Evolutionary conservation across 208 protist genomes (phyloP).

Genomic region (Trypanosoma grayi): DNA sequence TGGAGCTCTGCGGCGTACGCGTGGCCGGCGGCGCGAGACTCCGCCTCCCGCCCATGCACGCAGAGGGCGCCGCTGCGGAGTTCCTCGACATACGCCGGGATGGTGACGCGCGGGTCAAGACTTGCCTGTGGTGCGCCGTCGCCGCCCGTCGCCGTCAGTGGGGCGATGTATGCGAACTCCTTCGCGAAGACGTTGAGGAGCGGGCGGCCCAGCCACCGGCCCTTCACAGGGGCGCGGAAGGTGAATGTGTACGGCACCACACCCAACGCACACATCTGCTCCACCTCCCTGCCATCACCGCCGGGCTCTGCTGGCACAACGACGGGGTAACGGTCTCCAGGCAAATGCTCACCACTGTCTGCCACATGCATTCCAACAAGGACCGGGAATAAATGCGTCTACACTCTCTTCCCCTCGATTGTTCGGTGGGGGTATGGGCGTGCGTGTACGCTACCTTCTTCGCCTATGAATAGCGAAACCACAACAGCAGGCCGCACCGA

Average conservation of each 20-base stretch:
- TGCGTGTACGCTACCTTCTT: too few relatives aligned
- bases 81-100: slow-evolving; percentile 74
- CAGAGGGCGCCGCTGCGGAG: slow-evolving; percentile 53
- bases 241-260: slow-evolving; percentile 83
- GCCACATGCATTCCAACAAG: neutral
- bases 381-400: neutral
- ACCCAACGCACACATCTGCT: slow-evolving; percentile 22
- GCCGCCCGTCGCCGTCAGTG: neutral
- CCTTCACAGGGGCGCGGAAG: slow-evolving; percentile 86
- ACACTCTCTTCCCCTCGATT: neutral
- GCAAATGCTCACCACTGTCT: neutral
- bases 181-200: slow-evolving; percentile 78
- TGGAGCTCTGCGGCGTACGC: slow-evolving; percentile 39
- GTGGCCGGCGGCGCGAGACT: slow-evolving; percentile 53
- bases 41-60: slow-evolving; percentile 66
- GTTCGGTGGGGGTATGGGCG: too few relatives aligned
- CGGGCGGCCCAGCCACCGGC: slow-evolving; percentile 84
- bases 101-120: slow-evolving; percentile 41
- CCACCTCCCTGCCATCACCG: neutral
- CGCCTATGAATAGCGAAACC: neutral
- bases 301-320: neutral
- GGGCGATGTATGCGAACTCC: slow-evolving; percentile 85
- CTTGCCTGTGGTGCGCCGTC: slow-evolving; percentile 12
- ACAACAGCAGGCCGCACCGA: slow-evolving; percentile 8
- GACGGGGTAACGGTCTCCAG: slow-evolving; percentile 30